Percentiles rank a stretch among this genome's conserved stretches.
phyloP scores from a whole-genome alignment of 2,329 filamentous ascomycete species.

The Calonectria pauciramosa region DNA sequence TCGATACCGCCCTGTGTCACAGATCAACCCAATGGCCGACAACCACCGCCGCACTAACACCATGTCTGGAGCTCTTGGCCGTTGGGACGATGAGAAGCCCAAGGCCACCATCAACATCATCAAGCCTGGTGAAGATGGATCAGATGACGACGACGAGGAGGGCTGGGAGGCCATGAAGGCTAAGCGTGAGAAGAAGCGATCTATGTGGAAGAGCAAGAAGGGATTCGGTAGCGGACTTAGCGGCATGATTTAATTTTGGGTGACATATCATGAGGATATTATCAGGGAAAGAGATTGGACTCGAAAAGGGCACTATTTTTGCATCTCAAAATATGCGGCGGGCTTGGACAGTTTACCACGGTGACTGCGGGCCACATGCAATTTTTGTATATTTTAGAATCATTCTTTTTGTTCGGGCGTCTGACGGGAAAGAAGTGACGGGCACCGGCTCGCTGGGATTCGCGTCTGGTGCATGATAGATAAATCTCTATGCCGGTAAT shows the following conservation, averaged over 20 bases:
- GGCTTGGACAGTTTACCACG: constrained; percentile 37
- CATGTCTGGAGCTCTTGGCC: constrained; percentile 51
- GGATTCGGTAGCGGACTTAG: constrained; percentile 62
- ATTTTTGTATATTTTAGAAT: constrained; percentile 49
- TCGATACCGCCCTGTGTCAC: constrained; percentile 91
- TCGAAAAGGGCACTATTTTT: constrained; percentile 44
- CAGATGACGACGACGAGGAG: constrained; percentile 74
- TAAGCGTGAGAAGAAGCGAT: constrained; percentile 77
- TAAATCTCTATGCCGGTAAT: constrained; percentile 48
- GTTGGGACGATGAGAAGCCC: constrained; percentile 49
- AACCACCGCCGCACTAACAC: constrained; percentile 51
- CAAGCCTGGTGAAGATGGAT: constrained; percentile 53
- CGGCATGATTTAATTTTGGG: constrained; percentile 57
- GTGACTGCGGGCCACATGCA: constrained; percentile 35
- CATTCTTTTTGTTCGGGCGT: constrained; percentile 45
- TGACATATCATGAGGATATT: constrained; percentile 33
- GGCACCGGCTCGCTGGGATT: constrained; percentile 40
- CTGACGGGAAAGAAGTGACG: constrained; percentile 44
- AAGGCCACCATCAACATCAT: constrained; percentile 55
- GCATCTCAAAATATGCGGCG: constrained; percentile 44
- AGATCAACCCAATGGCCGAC: constrained; percentile 54
- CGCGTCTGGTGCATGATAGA: constrained; percentile 49
- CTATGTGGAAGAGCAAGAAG: constrained; percentile 76
- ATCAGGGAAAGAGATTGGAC: constrained; percentile 46
- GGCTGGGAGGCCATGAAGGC: constrained; percentile 80